Base-by-base conservation (phyloP, 2,329 filamentous ascomycete species). In the Nemania sp. region DNA sequence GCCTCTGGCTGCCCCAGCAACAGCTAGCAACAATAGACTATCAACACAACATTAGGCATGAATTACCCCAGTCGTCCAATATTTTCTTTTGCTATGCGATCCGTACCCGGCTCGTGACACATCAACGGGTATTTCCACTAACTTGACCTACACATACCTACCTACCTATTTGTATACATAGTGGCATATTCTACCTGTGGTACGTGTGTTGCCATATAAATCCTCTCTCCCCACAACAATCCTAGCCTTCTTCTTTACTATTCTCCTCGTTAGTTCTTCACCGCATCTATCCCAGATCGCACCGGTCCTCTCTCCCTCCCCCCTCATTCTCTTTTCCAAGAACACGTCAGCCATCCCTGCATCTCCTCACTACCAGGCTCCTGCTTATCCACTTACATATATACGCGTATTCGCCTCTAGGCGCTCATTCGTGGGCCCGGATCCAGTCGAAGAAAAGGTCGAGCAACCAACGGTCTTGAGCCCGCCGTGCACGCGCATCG, bases 1-100 rank as follows among this genome's bases (percentile, higher is more conserved):
- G 42, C 30, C 15, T 36, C 50, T 43, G 60, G 64, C 64, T 66
- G 64, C 64, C 64, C 63, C 34, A 49, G 59, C 64, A 66, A 66
- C 64, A 55, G 51, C 51, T 19, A 52, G 54, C 60, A 64, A 62
- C 60, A 57, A 39, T 37, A 40, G 23, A 61, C 42, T 33, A 61
- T 62, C 46, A 62, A 64, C 57, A 62, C n/a, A n/a, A n/a, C n/a
- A 63, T 65, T 57, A 57, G 60, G 45, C 49, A 45, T 52, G 50
- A 57, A 54, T 47, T 56, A 45, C 52, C 52, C 57, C 49, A 52
- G 50, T 50, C 49, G 42, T 54, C 50, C 48, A 47, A 47, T 53
- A 57, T 55, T 60, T 54, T 54, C 54, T 44, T 47, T 48, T 19
- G 11, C 31, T 46, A 51, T 51, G 52, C 52, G 43, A 22, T 47